phyloP scores from a whole-genome alignment of 306 rosid species.

The Prunus mume region DNA sequence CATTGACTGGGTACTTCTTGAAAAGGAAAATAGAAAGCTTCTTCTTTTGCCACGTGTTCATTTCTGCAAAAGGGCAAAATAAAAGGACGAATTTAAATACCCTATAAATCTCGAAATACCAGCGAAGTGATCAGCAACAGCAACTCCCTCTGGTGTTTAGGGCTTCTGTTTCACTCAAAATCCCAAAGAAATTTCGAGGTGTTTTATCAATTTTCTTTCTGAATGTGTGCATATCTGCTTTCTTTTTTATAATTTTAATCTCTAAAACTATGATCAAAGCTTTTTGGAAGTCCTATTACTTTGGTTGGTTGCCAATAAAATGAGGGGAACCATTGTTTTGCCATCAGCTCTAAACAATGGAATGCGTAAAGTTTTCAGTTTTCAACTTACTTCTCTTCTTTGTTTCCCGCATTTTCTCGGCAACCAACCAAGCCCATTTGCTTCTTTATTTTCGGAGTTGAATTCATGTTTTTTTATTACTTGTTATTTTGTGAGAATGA shows the following conservation, averaged over 20 bases:
- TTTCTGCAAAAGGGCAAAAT: neutral
- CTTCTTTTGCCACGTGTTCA: neutral
- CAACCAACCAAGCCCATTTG: neutral
- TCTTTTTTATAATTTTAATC: neutral
- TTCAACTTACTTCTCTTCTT: neutral
- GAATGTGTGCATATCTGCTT: neutral
- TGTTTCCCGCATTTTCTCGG: neutral
- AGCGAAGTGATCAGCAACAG: neutral
- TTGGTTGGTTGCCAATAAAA: neutral
- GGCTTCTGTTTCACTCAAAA: slow-evolving; percentile 6
- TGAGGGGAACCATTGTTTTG: too few species aligned
- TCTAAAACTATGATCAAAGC: neutral
- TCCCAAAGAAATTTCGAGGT: neutral
- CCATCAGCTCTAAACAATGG: too few species aligned
- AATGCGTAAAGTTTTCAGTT: neutral
- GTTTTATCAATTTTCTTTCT: neutral
- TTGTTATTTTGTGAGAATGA: neutral
- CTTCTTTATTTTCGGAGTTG: neutral
- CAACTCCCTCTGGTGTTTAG: neutral
- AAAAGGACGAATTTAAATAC: neutral
- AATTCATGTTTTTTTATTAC: neutral
- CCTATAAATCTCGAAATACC: neutral
- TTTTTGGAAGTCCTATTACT: neutral
- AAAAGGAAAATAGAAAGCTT: neutral
- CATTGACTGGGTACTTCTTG: neutral